Conservation (phyloP, 176 grass and related monocot genomes). For the Raddia distichophylla region DNA sequence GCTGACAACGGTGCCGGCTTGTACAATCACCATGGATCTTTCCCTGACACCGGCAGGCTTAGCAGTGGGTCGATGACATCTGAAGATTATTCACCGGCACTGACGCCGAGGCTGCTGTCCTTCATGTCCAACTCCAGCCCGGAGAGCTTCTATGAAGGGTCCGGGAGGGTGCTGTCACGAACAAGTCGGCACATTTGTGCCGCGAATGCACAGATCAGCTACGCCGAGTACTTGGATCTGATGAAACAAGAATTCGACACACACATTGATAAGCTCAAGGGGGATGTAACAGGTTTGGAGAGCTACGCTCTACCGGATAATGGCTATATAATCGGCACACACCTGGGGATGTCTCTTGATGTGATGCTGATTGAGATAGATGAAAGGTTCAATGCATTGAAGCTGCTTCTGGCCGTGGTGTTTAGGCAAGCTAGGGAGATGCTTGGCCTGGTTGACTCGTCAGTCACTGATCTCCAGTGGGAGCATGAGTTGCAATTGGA, state of each 20-base stretch:
- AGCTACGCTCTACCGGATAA: constrained; percentile 29
- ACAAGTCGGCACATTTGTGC: constrained; percentile 22
- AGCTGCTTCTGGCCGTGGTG: constrained; percentile 60
- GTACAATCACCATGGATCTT: constrained; percentile 24
- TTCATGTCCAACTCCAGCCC: constrained; percentile 44
- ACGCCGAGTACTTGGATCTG: constrained; percentile 42
- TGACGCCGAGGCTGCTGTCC: constrained; percentile 47
- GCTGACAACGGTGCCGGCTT: background rate
- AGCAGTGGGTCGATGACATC: constrained; percentile 49
- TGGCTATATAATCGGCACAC: constrained; percentile 17
- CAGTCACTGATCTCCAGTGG: constrained; percentile 63
- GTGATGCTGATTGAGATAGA: constrained; percentile 67
- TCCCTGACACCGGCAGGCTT: constrained; percentile 29
- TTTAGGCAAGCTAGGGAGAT: constrained; percentile 66
- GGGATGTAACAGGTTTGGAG: constrained; percentile 61
- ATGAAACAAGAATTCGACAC: constrained; percentile 57
- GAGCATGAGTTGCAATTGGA: constrained; percentile 78
- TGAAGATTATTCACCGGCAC: constrained; percentile 44
- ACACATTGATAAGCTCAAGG: constrained; percentile 66
- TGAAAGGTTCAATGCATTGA: constrained; percentile 68
- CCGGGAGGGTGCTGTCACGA: constrained; percentile 4
- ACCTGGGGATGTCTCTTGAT: constrained; percentile 53
- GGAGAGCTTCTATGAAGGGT: constrained; percentile 39
- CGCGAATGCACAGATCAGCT: constrained; percentile 23
- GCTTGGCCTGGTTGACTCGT: constrained; percentile 48